Evolutionary conservation across 768 basidiomycete species (phyloP).

Genomic region (Trametes cinnabarina): DNA sequence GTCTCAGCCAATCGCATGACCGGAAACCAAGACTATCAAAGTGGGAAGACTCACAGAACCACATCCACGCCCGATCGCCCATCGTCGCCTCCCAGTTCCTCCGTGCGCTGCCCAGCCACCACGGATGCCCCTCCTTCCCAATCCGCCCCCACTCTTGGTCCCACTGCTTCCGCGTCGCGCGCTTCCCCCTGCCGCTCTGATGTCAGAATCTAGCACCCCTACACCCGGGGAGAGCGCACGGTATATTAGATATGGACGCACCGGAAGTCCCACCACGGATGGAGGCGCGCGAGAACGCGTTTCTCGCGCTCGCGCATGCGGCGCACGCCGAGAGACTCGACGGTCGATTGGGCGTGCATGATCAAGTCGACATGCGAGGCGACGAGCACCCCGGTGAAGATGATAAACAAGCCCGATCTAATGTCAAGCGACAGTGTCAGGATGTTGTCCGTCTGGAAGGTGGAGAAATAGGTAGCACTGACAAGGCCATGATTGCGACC

Average conservation of each 20-base stretch:
- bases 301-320: constrained; percentile 66
- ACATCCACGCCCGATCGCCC: constrained; percentile 65
- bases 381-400: constrained; percentile 65
- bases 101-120: constrained; percentile 69
- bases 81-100: constrained; percentile 81
- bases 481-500: constrained; percentile 75
- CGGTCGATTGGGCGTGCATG: constrained; percentile 65
- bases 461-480: constrained; percentile 31
- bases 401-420: constrained; percentile 68
- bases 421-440: background rate
- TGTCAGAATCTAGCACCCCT: background rate
- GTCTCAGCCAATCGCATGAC: background rate
- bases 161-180: constrained; percentile 50
- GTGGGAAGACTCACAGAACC: constrained; percentile 82
- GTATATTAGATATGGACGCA: constrained; percentile 31
- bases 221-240: background rate
- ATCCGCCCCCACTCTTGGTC: constrained; percentile 80
- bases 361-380: constrained; percentile 62
- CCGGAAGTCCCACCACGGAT: constrained; percentile 55
- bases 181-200: constrained; percentile 45
- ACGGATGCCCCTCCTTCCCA: constrained; percentile 76
- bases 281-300: constrained; percentile 45
- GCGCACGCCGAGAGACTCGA: constrained; percentile 66
- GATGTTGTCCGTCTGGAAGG: background rate
- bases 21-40: too few species aligned